These are phyloP conservation scores for Phialophora verrucosa DNA, from an alignment of 2,329 filamentous ascomycete genomes.

Conservation along the genomic window DNA sequence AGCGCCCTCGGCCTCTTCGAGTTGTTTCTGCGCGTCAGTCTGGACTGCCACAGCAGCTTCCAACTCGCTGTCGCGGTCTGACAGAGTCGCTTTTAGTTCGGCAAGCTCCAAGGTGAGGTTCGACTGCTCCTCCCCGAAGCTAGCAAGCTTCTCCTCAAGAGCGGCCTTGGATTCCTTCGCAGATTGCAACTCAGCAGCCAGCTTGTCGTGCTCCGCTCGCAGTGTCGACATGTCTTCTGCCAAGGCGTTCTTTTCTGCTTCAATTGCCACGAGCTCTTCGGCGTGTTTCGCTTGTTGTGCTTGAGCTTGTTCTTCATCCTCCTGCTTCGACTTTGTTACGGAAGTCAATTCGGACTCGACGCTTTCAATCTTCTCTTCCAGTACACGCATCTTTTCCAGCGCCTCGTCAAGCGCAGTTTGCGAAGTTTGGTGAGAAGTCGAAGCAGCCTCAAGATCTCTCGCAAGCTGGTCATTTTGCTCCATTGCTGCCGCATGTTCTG, in stretches of 20 bases:
- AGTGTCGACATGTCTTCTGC: neutral
- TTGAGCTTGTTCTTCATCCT: conserved; percentile 25
- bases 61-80: conserved; percentile 11
- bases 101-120: conserved; percentile 18
- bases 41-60: conserved; percentile 10
- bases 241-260: conserved; percentile 26
- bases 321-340: conserved; percentile 50
- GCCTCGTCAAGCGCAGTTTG: conserved; percentile 25
- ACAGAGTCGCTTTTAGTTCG: conserved; percentile 6
- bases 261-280: conserved; percentile 21
- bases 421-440: conserved; percentile 18
- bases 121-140: conserved; percentile 22
- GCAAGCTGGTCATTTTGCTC: conserved; percentile 26
- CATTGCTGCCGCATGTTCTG: conserved; percentile 7
- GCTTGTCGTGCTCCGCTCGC: conserved; percentile 1
- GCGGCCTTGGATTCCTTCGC: conserved; percentile 5
- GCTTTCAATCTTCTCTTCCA: conserved; percentile 18
- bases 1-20: conserved; percentile 19
- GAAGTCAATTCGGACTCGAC: conserved; percentile 18
- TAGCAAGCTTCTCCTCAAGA: conserved; percentile 18
- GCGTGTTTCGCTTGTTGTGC: conserved; percentile 18
- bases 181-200: conserved; percentile 1
- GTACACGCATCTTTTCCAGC: conserved; percentile 13
- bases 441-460: conserved; percentile 18
- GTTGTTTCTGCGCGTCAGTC: conserved; percentile 18